phyloP scores from a whole-genome alignment of 441 rosid species.

The Arabidopsis lyrata region DNA sequence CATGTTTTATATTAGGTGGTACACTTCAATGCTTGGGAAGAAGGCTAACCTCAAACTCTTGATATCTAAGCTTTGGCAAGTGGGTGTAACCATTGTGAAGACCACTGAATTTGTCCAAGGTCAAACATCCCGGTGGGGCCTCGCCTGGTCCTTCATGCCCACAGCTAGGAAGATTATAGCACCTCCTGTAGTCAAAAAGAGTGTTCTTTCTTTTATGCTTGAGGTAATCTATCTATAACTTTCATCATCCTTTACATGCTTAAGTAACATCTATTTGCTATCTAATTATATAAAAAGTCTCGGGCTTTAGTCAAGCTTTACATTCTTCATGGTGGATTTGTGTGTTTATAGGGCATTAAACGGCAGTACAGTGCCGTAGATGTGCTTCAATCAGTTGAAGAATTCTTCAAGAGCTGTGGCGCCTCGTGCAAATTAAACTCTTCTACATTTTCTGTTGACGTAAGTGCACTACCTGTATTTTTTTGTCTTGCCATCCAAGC shows the following conservation, averaged over 20 bases:
- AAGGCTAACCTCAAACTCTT: conserved; percentile 80
- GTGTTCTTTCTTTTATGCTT: conserved; percentile 68
- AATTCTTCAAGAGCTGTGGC: conserved; percentile 60
- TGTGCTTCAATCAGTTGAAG: conserved; percentile 72
- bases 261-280: neutral
- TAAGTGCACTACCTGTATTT: conserved; percentile 51
- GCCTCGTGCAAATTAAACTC: conserved; percentile 74
- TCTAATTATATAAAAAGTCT: neutral
- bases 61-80: conserved; percentile 76
- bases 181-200: conserved; percentile 55
- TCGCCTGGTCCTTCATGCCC: conserved; percentile 92
- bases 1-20: conserved; percentile 66
- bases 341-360: conserved; percentile 63
- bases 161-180: conserved; percentile 65
- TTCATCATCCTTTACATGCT: conserved; percentile 9
- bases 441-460: conserved; percentile 69
- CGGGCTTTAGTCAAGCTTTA: conserved; percentile 7
- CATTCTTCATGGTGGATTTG: conserved; percentile 2
- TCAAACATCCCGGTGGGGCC: conserved; percentile 92
- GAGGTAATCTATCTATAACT: conserved; percentile 57
- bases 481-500: conserved; percentile 17
- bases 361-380: conserved; percentile 75
- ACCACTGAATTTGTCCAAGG: conserved; percentile 96
- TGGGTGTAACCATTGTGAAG: conserved; percentile 77
- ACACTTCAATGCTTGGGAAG: conserved; percentile 93